Evolutionary conservation across 495 filamentous ascomycete species (phyloP), one percentile per base, ranked within the genome.

Genomic region (Penicillium samsonianum): DNA sequence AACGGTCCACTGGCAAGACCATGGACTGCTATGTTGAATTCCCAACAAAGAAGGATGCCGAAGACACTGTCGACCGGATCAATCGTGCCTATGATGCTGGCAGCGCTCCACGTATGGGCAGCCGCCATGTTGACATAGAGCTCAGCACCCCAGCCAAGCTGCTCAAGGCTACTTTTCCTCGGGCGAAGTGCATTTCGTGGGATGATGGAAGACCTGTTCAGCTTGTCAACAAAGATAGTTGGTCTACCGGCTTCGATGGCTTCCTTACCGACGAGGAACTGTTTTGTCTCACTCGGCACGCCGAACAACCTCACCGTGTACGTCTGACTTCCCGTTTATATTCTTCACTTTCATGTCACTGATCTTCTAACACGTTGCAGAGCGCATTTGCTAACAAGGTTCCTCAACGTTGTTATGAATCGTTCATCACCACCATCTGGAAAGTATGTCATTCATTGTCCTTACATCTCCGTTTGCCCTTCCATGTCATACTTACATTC

Each of bases 21-120:
- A 83, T 86, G 70, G 88, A 92, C 50, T 87, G 82, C 55, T 94
- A 77, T 59, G 83, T 90, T 30, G 90, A 94, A 64, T 85, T 92
- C 46, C 52, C 73, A 30, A 80, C 75, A 6, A 54, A 72, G 0
- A 57, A 72, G 0, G 84, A 87, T 65, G 89, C 89, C 0, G 60
- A 75, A 11, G 71, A 72, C 10, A 74, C 81, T 0, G 64, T 68
- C 9, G 30, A 51, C 10, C 65, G 66, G 7, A 56, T 74, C n/a
- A 71, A 66, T 23, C 25, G 33, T 0, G 75, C 84, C 5, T 73
- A 81, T 28, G 78, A 80, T 12, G 64, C 69, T 53, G 76, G 77
- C 10, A 80, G 81, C 19, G 63, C 68, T 10, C 73, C 79, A 23
- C 82, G 85, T 14, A 71, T 94, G 37, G 88, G 87, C 0, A 80